These are phyloP conservation scores for Lenwebbia sp. DNA, from an alignment of 345 rosid species.

Conservation along the genomic window DNA sequence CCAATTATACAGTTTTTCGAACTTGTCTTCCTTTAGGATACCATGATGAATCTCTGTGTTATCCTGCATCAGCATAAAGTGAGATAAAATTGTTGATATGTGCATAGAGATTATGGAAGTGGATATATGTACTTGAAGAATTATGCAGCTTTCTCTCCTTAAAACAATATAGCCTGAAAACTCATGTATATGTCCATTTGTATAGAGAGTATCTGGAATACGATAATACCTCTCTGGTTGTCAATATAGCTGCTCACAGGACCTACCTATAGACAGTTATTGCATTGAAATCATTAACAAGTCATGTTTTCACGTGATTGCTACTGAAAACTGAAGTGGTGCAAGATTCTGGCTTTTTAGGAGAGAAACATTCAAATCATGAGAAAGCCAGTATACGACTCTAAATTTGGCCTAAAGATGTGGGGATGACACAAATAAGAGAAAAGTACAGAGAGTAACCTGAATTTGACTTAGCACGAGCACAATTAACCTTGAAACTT, in stretches of 20 bases:
- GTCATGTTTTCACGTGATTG: background rate
- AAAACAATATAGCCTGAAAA: background rate
- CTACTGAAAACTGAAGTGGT: background rate
- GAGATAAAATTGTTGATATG: background rate
- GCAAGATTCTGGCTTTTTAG: background rate
- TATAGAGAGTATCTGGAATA: background rate
- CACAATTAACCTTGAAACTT: background rate
- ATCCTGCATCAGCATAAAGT: background rate
- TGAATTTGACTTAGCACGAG: background rate
- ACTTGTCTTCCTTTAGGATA: background rate
- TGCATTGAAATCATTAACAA: background rate
- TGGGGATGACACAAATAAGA: background rate
- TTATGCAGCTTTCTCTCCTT: background rate
- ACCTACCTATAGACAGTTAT: background rate
- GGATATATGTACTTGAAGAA: background rate
- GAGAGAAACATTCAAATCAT: background rate
- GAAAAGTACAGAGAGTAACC: background rate
- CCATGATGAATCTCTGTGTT: background rate
- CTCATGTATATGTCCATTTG: background rate
- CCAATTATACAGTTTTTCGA: background rate
- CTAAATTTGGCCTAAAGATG: background rate
- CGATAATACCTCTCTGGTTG: background rate
- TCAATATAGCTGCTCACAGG: background rate
- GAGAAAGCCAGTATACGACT: background rate
- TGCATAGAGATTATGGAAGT: background rate